Base-by-base conservation (phyloP, 2,329 filamentous ascomycete genomes). In the Trichoderma citrinoviride region DNA sequence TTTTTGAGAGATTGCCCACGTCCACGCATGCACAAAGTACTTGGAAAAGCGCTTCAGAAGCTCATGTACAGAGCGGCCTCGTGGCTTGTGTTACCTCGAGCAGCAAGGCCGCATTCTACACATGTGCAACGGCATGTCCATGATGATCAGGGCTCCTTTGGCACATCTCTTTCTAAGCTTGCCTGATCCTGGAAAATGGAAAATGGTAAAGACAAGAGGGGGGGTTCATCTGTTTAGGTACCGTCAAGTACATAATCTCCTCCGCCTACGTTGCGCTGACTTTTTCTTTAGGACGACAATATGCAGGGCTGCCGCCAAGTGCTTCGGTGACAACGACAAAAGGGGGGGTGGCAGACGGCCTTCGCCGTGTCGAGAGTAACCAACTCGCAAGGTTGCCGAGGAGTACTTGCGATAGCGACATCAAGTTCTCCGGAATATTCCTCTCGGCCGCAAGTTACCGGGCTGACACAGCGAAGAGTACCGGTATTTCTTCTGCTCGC, bases 41-140 rank as follows among this genome's bases (percentile, higher is more conserved):
- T 44, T 33, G 19, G 15, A 25, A 25, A 29, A 7, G 10, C 19
- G 21, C 46, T 52, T n/a, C 58, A 23, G 23, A 33, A 44, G 37
- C 58, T 33, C 37, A 43, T n/a, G 44, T 19, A 23, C 46, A 25
- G 14, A 44, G 37, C 25, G 37, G 58, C n/a, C 44, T 47, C 12
- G 46, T 44, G 25, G 10, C 44, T 19, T 19, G 15, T 41, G 56
- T 21, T 43, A 33, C 23, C 21, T 19, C 14, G 56, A 41, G 14
- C 33, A 41, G 15, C 23, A 53, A n/a, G 58, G 37, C 14, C 10
- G 33, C 12, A 37, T 27, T 37, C n/a, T n/a, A n/a, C n/a, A 19
- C 44, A 60, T 25, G 44, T 60, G 44, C 56, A 60, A 60, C 44
- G 56, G 29, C 21, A 50, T 33, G 40, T 50, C 15, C 44, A 60